Base-by-base conservation (phyloP, 139 green algal species). In the Chlorella sorokiniana region DNA sequence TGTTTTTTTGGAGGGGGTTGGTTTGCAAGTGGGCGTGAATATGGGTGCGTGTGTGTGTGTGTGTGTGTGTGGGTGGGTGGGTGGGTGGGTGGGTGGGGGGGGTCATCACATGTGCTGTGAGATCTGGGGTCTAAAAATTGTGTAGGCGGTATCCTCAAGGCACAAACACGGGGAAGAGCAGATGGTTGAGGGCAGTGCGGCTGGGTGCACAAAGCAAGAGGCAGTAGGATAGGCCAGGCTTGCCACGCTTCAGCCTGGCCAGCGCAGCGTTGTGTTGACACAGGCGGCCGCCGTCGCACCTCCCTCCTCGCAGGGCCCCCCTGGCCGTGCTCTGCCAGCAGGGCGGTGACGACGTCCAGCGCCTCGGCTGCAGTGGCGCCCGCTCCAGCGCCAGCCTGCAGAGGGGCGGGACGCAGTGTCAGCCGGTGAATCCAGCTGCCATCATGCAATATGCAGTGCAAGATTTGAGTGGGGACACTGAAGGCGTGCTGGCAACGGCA, bases 241-340 rank as follows among this genome's bases (percentile, higher is more conserved):
- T 37, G 59, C 14, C 59, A 65, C 18, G 29, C 63, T 70, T n/a
- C 63, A 11, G 5, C n/a, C 37, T 31, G 37, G 35, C 35, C 37
- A 33, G 4, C 48, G 16, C 48, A 25, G 48, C 48, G 16, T 56
- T 56, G 16, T 16, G 11, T 11, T 56, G 14, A 56, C 16, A 38
- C n/a, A 37, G 14, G 14, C 31, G 14, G 14, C 7, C 41, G 5
- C 45, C 69, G 2, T 0, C 73, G 9, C 61, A 81, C 76, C 77
- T 51, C 48, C 77, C 64, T 85, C 74, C 64, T 85, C 81, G 74
- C 81, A 85, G 16, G 38, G 18, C 20, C 81, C 81, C 72, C 81
- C 67, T 82, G 71, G 3, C 81, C 71, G 40, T 86, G 75, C n/a
- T 27, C 33, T 25, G 82, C 71, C 20, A 86, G 52, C 75, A 86